Evolutionary conservation across 2,329 filamentous ascomycete species (phyloP), one percentile per base, ranked within the genome.

Genomic region (Grosmannia serpens): DNA sequence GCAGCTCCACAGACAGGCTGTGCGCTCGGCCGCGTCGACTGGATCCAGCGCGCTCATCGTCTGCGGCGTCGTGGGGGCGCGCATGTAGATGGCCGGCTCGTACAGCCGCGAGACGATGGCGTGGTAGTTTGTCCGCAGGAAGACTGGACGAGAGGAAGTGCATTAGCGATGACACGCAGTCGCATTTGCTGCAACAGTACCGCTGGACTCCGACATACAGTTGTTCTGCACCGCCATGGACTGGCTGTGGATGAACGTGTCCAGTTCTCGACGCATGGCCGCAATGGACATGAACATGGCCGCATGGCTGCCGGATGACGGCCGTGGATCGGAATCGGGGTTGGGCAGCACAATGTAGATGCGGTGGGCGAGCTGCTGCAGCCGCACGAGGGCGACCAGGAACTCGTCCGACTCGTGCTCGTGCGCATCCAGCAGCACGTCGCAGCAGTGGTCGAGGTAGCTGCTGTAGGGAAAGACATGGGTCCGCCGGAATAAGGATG

Each of bases 1-100:
- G 20, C 71, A 73, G 33, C 63, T 64, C 73, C 73, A 75, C 6
- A 75, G 65, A 2, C 67, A 67, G 10, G 72, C 67, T 15, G 70
- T 67, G 13, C 70, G 68, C 5, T 66, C 66, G 11, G 67, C 64
- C 1, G 66, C 65, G 24, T 66, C 63, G 1, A 61, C 56, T 3
- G 44, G 35, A 5, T 55, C 53, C 17, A 47, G 17, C 15, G 53
- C n/a, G n/a, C n/a, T 47, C 20, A 41, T 35, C 54, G 44, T 0
- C 64, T 56, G 22, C 22, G 22, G 2, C 52, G 4, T 15, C 4
- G n/a, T 7, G 6, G 49, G 8, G 10, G 66, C 57, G 4, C 65
- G 67, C 60, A 70, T 67, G 51, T 63, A 64, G 4, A 74, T 67
- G 24, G 67, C 66, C 0, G 73, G 72, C 53, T 75, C 73, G 59